phyloP scores from a whole-genome alignment of 1,284 basidiomycete species.

The Xanthoconium separans region DNA sequence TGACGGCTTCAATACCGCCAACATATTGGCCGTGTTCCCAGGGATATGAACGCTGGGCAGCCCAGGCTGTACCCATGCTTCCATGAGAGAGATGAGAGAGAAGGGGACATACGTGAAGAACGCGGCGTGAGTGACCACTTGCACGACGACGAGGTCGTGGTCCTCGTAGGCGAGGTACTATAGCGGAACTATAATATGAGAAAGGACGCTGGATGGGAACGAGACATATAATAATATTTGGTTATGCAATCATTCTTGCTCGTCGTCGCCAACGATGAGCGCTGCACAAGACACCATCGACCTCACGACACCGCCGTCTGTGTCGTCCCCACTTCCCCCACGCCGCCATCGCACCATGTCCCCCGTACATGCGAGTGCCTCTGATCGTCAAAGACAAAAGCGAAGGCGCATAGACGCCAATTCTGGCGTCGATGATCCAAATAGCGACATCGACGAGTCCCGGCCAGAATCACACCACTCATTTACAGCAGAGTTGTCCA shows the following conservation, averaged over 20 bases:
- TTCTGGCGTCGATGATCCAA: background rate
- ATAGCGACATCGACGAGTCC: background rate
- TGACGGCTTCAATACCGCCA: too few species aligned
- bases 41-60: too few species aligned
- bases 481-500: background rate
- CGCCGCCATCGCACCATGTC: conserved; percentile 4
- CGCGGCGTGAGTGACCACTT: conserved; percentile 97
- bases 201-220: too few species aligned
- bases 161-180: conserved; percentile 92
- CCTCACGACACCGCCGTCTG: conserved; percentile 8
- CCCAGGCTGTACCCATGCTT: conserved; percentile 98
- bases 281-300: conserved; percentile 1
- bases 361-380: background rate
- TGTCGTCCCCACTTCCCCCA: background rate
- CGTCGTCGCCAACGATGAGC: conserved; percentile 22
- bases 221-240: too few species aligned
- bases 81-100: background rate
- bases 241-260: background rate
- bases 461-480: background rate
- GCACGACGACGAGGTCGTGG: conserved; percentile 95
- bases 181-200: conserved; percentile 58
- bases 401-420: conserved; percentile 18
- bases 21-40: too few species aligned
- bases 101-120: conserved; percentile 74
- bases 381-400: conserved; percentile 16